A percentile compares a stretch with the other conserved stretches of the same genome.
Conservation (phyloP, 2,329 filamentous ascomycete species). For the Daldinia eschscholtzii region DNA sequence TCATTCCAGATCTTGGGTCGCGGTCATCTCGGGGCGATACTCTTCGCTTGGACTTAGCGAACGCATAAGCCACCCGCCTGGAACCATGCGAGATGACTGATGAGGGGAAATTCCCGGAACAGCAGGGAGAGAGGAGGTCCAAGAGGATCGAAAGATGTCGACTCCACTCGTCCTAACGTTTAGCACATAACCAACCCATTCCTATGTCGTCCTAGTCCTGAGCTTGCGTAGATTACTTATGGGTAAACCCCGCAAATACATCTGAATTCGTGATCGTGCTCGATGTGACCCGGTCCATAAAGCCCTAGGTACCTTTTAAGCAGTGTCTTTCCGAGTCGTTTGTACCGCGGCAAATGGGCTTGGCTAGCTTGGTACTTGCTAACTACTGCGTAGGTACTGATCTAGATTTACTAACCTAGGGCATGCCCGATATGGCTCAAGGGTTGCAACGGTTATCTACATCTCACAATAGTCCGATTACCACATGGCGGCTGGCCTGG, state of each 20-base stretch:
- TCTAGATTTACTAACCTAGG: conserved; percentile 10
- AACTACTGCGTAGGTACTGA: conserved; percentile 15
- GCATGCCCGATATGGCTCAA: conserved; percentile 17
- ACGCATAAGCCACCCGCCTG: conserved; percentile 30
- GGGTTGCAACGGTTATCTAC: conserved; percentile 15
- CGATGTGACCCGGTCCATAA: conserved; percentile 24
- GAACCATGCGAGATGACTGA: conserved; percentile 32
- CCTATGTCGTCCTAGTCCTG: conserved; percentile 33
- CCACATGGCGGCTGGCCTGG: conserved; percentile 10
- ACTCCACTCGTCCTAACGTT: conserved; percentile 36
- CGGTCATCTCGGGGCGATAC: conserved; percentile 31
- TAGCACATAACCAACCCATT: conserved; percentile 26
- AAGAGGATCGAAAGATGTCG: conserved; percentile 25
- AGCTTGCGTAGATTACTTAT: conserved; percentile 37
- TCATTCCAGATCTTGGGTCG: conserved; percentile 38
- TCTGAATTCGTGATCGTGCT: conserved; percentile 42
- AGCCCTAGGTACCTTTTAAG: conserved; percentile 1
- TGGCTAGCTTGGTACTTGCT: conserved; percentile 10
- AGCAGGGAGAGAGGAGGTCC: conserved; percentile 7
- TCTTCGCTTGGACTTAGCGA: conserved; percentile 39
- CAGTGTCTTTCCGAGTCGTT: conserved; percentile 28
- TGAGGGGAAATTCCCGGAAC: conserved; percentile 33
- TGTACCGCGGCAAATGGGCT: conserved; percentile 17
- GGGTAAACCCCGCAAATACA: conserved; percentile 40
- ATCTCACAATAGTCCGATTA: not conserved